Evolutionary conservation across 179 eudicot genomes (phyloP).

Genomic region (Nepenthes alata): DNA sequence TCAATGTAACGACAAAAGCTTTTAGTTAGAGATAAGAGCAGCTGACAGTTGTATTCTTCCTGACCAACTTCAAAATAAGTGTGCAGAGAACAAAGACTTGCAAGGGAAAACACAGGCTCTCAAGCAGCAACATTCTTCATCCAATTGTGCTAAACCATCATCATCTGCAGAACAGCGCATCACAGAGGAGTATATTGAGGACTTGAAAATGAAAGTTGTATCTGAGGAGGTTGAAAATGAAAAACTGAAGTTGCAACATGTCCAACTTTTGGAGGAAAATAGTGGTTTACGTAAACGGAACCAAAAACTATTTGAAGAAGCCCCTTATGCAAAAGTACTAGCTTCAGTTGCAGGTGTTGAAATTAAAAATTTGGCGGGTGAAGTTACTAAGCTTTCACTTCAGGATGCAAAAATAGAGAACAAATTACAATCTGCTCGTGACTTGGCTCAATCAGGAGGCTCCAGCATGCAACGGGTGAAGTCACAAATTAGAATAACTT

Average conservation of each 20-base stretch:
- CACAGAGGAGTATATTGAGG: slow-evolving; percentile 30
- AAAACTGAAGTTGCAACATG: too few relatives aligned
- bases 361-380: slow-evolving; percentile 21
- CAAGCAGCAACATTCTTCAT: slow-evolving; percentile 55
- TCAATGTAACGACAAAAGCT: slow-evolving; percentile 73
- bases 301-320: too few relatives aligned
- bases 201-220: too few relatives aligned
- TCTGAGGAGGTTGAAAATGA: too few relatives aligned
- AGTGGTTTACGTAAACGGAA: too few relatives aligned
- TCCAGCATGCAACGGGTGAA: neutral
- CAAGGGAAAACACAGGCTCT: slow-evolving; percentile 41
- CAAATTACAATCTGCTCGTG: slow-evolving; percentile 75
- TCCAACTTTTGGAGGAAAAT: too few relatives aligned
- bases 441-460: neutral
- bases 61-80: slow-evolving; percentile 86
- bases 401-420: neutral
- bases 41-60: slow-evolving; percentile 92
- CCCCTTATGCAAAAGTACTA: too few relatives aligned
- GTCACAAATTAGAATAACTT: too few relatives aligned
- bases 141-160: slow-evolving; percentile 17
- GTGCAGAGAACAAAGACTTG: slow-evolving; percentile 58
- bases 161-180: slow-evolving; percentile 22
- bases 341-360: slow-evolving; percentile 18
- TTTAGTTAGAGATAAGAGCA: slow-evolving; percentile 88
- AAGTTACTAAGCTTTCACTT: neutral